These are phyloP conservation scores for Pyrenophora tritici-repentis DNA, from an alignment of 2,329 filamentous ascomycete genomes.

Conservation along the genomic window DNA sequence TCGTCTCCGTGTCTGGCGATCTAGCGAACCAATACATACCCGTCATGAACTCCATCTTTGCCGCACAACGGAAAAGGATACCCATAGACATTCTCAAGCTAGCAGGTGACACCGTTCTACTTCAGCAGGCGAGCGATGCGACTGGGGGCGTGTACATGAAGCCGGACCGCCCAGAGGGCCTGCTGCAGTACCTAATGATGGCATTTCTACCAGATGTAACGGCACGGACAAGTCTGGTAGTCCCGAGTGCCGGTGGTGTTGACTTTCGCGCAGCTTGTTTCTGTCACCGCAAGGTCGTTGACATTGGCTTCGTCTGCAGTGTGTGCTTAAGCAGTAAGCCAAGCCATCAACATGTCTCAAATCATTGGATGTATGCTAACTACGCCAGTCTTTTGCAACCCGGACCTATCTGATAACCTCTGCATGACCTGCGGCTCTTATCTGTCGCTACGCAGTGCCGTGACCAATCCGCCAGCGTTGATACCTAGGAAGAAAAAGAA, in stretches of 20 bases:
- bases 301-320: conserved; percentile 93
- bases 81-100: conserved; percentile 92
- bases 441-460: conserved; percentile 42
- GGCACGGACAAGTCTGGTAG: conserved; percentile 68
- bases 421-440: conserved; percentile 49
- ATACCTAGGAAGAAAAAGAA: conserved; percentile 49
- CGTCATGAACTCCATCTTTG: conserved; percentile 98
- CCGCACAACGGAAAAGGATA: conserved; percentile 83
- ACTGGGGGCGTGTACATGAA: conserved; percentile 73
- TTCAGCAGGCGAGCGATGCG: conserved; percentile 86
- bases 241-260: conserved; percentile 81
- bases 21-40: conserved; percentile 91
- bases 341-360: conserved; percentile 9
- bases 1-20: conserved; percentile 87
- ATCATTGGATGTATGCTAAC: conserved; percentile 9
- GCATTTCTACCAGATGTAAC: conserved; percentile 78
- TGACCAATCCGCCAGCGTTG: conserved; percentile 42
- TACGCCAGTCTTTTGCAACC: conserved; percentile 43
- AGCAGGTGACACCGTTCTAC: conserved; percentile 82
- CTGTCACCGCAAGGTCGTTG: conserved; percentile 88
- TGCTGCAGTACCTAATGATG: conserved; percentile 94
- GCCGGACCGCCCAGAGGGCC: conserved; percentile 58
- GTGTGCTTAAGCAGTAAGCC: conserved; percentile 82
- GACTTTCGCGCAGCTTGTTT: conserved; percentile 99
- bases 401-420: conserved; percentile 40